Evolutionary conservation across 2,329 filamentous ascomycete genomes (phyloP), one percentile per base, ranked within the genome.

Genomic region (Aschersonia sp.): DNA sequence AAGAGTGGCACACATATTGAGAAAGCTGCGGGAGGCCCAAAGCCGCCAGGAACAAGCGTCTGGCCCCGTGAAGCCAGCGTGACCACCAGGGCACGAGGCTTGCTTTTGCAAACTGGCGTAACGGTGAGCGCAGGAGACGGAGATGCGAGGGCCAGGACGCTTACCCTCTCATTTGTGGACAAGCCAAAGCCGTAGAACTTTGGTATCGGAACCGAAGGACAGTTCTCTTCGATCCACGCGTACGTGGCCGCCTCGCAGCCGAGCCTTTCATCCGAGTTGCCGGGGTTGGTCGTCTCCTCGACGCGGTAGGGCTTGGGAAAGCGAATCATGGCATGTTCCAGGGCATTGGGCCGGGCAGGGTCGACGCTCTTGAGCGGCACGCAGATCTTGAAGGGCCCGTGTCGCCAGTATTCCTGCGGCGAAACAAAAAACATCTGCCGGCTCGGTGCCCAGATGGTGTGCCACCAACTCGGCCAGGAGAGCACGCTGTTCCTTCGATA

Each of bases 201-300:
- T 37, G 56, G 55, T 43, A 58, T 56, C 22, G 52, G 55, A 29
- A 59, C 50, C 32, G 50, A 48, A 22, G 56, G 56, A 31, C 48
- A 49, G 44, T 51, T 51, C 40, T 49, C 48, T 45, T 48, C 46
- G 40, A 56, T 45, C 54, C 54, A 56, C 8, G 47, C 49, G 29
- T 56, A 55, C 11, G 53, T 49, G 8, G 49, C 52, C 32, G 52
- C 53, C 42, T 56, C 53, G 46, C 44, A 49, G 35, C 49, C 48
- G 42, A 69, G 22, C 56, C 69, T 69, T 54, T 70, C 66, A 43
- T 71, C 63, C 9, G 58, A 60, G 46, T 64, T 68, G n/a, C 65
- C 66, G 7, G 64, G 64, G 45, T 58, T 51, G 29, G 44, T 49
- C 14, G 44, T 47, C 47, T 70, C 66, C 22, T 64, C 66, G 7